A percentile compares a stretch with the other conserved stretches of the same genome.
Conservation (phyloP, 2,329 filamentous ascomycete genomes). For the Pseudohalonectria lignicola region DNA sequence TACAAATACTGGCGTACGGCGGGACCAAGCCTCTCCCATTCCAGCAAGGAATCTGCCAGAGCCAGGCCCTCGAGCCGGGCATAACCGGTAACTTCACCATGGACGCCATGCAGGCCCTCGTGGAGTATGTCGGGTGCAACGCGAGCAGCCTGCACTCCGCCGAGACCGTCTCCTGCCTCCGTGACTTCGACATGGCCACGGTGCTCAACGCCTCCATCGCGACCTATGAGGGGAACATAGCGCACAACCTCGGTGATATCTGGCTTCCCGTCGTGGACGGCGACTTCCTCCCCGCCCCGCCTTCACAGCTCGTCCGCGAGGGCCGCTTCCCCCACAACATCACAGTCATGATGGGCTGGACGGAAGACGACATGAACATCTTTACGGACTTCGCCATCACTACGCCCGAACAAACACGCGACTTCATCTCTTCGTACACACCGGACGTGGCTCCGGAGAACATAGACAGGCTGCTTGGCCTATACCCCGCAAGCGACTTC, state of each 20-base stretch:
- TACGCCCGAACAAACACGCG: conserved; percentile 24
- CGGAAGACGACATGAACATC: conserved; percentile 29
- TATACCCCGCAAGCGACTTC: conserved; percentile 41
- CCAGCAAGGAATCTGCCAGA: conserved; percentile 32
- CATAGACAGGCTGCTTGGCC: conserved; percentile 27
- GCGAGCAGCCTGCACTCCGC: conserved; percentile 24
- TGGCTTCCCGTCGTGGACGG: conserved; percentile 38
- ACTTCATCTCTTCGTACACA: conserved; percentile 27
- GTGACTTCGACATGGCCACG: conserved; percentile 25
- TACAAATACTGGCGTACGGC: conserved; percentile 38
- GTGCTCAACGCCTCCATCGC: conserved; percentile 31
- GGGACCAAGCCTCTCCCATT: conserved; percentile 30
- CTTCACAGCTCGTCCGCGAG: conserved; percentile 25
- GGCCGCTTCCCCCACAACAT: conserved; percentile 29
- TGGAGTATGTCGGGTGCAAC: conserved; percentile 30
- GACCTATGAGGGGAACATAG: conserved; percentile 26
- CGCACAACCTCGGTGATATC: conserved; percentile 37
- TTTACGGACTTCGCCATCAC: conserved; percentile 27
- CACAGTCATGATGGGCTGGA: conserved; percentile 30
- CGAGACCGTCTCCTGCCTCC: conserved; percentile 34
- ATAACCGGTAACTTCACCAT: conserved; percentile 35
- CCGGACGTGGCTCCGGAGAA: conserved; percentile 20
- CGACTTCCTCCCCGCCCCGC: conserved; percentile 33
- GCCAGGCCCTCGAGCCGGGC: conserved; percentile 38
- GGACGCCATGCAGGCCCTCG: conserved; percentile 30